Conservation (phyloP, 23 red algal genomes). For the Cyanidiococcus yangmingshanensis region DNA sequence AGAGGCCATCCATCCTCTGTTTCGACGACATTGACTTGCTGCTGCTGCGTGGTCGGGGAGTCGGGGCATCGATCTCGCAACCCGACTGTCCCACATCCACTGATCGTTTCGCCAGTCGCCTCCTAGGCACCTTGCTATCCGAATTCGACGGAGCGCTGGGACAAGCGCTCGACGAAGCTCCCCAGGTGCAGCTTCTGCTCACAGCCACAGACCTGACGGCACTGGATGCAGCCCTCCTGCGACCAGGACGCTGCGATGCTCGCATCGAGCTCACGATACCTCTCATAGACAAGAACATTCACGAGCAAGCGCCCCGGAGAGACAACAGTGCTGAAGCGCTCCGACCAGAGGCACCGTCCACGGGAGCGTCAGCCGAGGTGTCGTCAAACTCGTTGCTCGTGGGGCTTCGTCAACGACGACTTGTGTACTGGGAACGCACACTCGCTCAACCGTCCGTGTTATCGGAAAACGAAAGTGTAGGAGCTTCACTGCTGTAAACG, state of each 20-base stretch:
- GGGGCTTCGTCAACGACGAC: not conserved
- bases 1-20: not conserved
- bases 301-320: not conserved
- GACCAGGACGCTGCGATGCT: conserved; percentile 8
- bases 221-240: conserved; percentile 14
- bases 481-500: too few relatives aligned
- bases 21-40: conserved; percentile 16
- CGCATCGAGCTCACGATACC: not conserved
- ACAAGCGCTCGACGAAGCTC: not conserved
- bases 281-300: not conserved
- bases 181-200: not conserved
- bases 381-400: not conserved
- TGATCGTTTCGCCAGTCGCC: conserved; percentile 13
- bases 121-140: conserved; percentile 13
- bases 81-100: not conserved
- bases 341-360: too few relatives aligned
- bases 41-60: not conserved
- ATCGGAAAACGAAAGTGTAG: too few relatives aligned
- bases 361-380: too few relatives aligned
- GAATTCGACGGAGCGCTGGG: not conserved
- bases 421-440: not conserved
- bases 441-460: too few relatives aligned
- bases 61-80: not conserved
- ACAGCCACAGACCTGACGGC: not conserved
- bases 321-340: too few relatives aligned